Evolutionary conservation across 192 early-diverging fungal species (phyloP), one percentile per base, ranked within the genome.

Genomic region (Podochytrium sp.): DNA sequence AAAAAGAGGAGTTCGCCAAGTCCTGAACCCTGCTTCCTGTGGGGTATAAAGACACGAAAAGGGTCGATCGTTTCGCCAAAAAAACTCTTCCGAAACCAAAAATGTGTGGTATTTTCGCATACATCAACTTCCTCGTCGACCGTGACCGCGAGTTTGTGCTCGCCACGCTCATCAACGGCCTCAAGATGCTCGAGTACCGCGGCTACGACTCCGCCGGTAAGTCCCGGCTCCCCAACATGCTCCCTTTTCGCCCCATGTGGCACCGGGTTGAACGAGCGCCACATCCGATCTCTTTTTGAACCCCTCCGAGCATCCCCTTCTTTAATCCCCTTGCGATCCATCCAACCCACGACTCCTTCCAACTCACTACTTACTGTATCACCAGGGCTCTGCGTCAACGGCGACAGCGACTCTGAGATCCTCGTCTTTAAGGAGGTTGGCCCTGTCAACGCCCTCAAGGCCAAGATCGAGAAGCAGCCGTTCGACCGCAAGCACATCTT

Each of bases 351-450:
- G 4, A n/a, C 27, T 64, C 7, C 69, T 34, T 25, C 5, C 55
- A 71, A 20, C 25, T 25, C 3, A 27, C 38, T 38, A 23, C 25
- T 47, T 65, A 14, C 20, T 39, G 6, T 39, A 49, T 41, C 4
- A 77, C 29, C 57, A 79, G 81, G 79, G 50, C 70, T 86, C 25
- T 80, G 73, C 41, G 76, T 86, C 14, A 78, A 88, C 60, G 81
- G 92, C 81, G 84, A 82, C 93, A 49, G 93, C 50, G 95, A 96
- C 41, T 75, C 49, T 3, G 79, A 83, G 42, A 53, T 76, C 0
- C 72, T 82, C 59, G 63, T 88, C 62, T 83, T 76, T 75, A 81
- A 80, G 42, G 72, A 85, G 62, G 85, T 89, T 37, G 83, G 85
- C 49, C 88, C 88, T 73, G 86, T 89, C 25, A 76, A 59, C 23